Evolutionary conservation across 148 eudicot genomes (phyloP).

Genomic region (Vaccinium darrowii): DNA sequence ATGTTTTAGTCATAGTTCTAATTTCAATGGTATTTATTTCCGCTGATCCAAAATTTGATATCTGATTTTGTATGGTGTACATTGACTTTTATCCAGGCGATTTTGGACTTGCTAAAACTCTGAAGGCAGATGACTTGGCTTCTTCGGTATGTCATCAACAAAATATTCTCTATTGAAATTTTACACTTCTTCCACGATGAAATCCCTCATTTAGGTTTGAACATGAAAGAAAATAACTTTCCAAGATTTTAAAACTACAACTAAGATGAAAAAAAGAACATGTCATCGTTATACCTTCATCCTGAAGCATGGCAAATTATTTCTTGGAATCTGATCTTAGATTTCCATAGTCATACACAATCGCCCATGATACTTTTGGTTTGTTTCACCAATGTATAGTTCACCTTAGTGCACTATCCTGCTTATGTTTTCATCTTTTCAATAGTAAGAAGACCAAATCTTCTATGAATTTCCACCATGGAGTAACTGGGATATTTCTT

Average conservation of each 20-base stretch:
- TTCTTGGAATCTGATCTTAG: neutral
- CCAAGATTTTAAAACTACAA: neutral
- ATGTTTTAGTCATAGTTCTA: neutral
- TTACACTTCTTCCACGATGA: neutral
- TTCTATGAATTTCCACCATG: constrained; percentile 4
- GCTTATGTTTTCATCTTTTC: neutral
- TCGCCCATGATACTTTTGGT: neutral
- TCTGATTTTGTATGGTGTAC: neutral
- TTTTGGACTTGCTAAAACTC: constrained; percentile 97
- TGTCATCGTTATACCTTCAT: neutral
- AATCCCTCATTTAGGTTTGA: constrained; percentile 10
- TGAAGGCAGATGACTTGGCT: constrained; percentile 97
- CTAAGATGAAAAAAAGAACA: neutral
- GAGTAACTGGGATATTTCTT: constrained; percentile 24
- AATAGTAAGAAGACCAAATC: neutral
- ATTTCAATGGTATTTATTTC: neutral
- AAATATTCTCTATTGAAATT: neutral
- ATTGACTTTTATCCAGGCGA: constrained; percentile 57
- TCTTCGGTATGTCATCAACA: constrained; percentile 67
- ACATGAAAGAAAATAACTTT: neutral
- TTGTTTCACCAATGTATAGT: neutral
- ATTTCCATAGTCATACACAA: neutral
- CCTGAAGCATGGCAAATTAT: neutral
- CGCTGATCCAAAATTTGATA: neutral
- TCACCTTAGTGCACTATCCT: neutral